phyloP scores from a whole-genome alignment of 768 basidiomycete species.

The Boletus rubroflammeus region DNA sequence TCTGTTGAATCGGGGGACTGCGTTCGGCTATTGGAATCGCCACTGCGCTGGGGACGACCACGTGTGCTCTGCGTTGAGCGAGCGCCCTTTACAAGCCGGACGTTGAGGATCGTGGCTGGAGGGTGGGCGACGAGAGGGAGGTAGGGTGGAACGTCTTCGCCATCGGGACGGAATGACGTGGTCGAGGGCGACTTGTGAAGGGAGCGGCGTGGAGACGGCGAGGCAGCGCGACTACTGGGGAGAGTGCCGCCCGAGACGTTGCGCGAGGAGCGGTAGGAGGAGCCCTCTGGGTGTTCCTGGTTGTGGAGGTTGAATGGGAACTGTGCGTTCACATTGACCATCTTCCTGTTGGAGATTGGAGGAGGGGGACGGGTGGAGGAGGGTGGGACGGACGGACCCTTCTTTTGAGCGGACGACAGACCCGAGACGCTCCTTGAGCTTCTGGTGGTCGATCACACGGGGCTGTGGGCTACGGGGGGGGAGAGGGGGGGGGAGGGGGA shows the following conservation, averaged over 20 bases:
- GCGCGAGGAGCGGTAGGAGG: slow-evolving; percentile 29
- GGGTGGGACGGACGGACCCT: slow-evolving; percentile 39
- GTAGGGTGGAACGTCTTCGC: slow-evolving; percentile 14
- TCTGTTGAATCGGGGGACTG: not conserved
- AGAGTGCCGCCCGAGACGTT: slow-evolving; percentile 34
- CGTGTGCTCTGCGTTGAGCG: slow-evolving; percentile 14
- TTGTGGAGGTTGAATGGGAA: slow-evolving; percentile 57
- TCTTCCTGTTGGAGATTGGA: slow-evolving; percentile 44
- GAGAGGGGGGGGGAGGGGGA: not conserved
- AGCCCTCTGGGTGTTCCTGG: slow-evolving; percentile 15
- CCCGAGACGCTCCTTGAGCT: slow-evolving; percentile 47
- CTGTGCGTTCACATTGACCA: slow-evolving; percentile 63
- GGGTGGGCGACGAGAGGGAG: slow-evolving; percentile 3
- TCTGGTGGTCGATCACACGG: slow-evolving; percentile 45
- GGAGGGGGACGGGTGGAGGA: not conserved
- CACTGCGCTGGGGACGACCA: slow-evolving; percentile 19
- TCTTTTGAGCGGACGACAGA: slow-evolving; percentile 60
- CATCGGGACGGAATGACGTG: slow-evolving; percentile 20
- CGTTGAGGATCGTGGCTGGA: slow-evolving; percentile 15
- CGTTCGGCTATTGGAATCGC: slow-evolving; percentile 10
- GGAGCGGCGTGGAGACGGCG: slow-evolving; percentile 18
- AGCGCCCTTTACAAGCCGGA: slow-evolving; percentile 23
- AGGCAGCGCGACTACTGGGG: slow-evolving; percentile 17
- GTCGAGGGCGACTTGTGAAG: slow-evolving; percentile 22
- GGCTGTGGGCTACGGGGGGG: slow-evolving; percentile 22